phyloP scores from a whole-genome alignment of 805 yeast genomes.

The Kluyveromyces aestuarii region DNA sequence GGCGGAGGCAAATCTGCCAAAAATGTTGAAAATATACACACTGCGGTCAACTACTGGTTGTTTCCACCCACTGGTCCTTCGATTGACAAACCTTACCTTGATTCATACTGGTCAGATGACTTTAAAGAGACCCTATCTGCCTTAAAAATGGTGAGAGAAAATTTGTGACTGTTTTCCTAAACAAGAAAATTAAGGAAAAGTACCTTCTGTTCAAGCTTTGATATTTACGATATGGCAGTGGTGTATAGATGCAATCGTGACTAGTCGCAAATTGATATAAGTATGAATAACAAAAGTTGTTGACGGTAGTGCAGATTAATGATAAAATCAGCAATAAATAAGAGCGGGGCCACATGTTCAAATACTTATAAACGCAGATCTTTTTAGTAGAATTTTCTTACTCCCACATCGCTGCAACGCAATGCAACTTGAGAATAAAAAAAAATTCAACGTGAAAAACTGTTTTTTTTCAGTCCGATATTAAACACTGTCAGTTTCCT shows the following conservation, averaged over 20 bases:
- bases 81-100: slow-evolving; percentile 33
- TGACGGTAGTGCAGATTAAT: no score
- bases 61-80: slow-evolving; percentile 45
- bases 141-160: slow-evolving; percentile 1
- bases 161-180: slow-evolving; percentile 1
- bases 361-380: no score
- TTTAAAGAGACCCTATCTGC: slow-evolving; percentile 13
- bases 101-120: slow-evolving; percentile 46
- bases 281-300: no score
- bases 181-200: not conserved
- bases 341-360: no score
- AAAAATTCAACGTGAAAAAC: not conserved
- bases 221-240: not conserved
- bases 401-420: not conserved
- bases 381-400: no score
- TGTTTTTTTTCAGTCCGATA: not conserved
- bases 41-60: slow-evolving; percentile 70
- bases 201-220: not conserved
- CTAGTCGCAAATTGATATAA: not conserved
- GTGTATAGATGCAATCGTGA: not conserved
- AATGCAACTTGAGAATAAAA: not conserved
- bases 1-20: slow-evolving; percentile 27
- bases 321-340: no score
- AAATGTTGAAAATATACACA: slow-evolving; percentile 33
- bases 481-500: no score